Percentiles rank a stretch among this genome's conserved stretches.
Evolutionary conservation across 2,329 filamentous ascomycete species (phyloP).

Genomic region (Ophiosphaerella herpotricha): DNA sequence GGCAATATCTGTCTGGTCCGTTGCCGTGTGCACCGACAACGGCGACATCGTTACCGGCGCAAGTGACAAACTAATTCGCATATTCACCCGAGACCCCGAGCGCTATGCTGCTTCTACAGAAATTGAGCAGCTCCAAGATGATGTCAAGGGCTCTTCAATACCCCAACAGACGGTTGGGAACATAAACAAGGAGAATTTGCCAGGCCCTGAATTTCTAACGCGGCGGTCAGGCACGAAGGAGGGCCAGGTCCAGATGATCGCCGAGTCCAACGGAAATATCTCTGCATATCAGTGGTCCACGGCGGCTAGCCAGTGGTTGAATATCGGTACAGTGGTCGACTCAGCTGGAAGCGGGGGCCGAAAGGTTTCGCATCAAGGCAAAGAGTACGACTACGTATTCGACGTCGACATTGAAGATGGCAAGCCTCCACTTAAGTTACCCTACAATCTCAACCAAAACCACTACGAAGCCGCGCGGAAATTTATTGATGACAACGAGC

Average conservation of each 20-base stretch:
- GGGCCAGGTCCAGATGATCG: slow-evolving; percentile 92
- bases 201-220: slow-evolving; percentile 83
- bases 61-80: slow-evolving; percentile 81
- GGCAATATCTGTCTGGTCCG: slow-evolving; percentile 93
- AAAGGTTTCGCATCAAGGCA: slow-evolving; percentile 69
- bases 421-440: slow-evolving; percentile 89
- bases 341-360: slow-evolving; percentile 77
- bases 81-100: slow-evolving; percentile 77
- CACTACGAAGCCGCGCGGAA: slow-evolving; percentile 90
- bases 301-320: slow-evolving; percentile 70
- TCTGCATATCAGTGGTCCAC: slow-evolving; percentile 88
- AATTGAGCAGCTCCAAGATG: slow-evolving; percentile 76
- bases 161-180: slow-evolving; percentile 77
- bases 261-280: slow-evolving; percentile 77
- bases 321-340: slow-evolving; percentile 93
- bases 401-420: slow-evolving; percentile 96
- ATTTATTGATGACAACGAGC: slow-evolving; percentile 86
- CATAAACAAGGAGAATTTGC: slow-evolving; percentile 90
- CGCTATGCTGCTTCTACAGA: slow-evolving; percentile 71
- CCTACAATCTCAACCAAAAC: slow-evolving; percentile 90
- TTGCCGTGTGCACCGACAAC: slow-evolving; percentile 78
- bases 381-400: slow-evolving; percentile 95
- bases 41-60: slow-evolving; percentile 94
- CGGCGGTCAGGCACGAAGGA: slow-evolving; percentile 90
- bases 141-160: slow-evolving; percentile 81